Evolutionary conservation across 768 basidiomycete species (phyloP).

Genomic region (Artomyces pyxidatus): DNA sequence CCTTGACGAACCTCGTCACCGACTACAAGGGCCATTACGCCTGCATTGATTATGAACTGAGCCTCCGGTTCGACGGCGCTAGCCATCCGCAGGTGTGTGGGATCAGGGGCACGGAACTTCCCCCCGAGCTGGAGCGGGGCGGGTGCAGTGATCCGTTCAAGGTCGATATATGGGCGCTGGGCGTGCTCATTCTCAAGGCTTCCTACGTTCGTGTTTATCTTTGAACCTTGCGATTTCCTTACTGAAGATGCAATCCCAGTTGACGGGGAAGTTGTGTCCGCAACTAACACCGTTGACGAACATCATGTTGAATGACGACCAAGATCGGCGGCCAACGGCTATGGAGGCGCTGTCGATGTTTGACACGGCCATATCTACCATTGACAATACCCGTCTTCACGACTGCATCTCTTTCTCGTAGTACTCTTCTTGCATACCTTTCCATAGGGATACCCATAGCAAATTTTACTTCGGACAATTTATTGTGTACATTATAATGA

Average conservation of each 20-base stretch:
- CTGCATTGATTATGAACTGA: conserved; percentile 68
- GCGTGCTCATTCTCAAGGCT: conserved; percentile 51
- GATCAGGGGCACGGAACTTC: conserved; percentile 55
- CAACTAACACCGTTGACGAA: background rate
- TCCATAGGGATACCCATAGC: too few relatives aligned
- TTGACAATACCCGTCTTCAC: background rate
- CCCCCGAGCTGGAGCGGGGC: conserved; percentile 58
- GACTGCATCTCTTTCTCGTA: too few relatives aligned
- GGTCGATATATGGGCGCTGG: conserved; percentile 69
- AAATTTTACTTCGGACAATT: too few relatives aligned
- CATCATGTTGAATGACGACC: background rate
- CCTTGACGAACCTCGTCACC: conserved; percentile 54
- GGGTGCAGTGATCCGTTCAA: conserved; percentile 53
- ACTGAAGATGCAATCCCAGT: too few relatives aligned
- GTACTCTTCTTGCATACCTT: too few relatives aligned
- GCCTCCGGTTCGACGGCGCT: conserved; percentile 40
- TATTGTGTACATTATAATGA: too few relatives aligned
- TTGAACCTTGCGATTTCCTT: too few relatives aligned
- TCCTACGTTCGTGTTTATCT: conserved; percentile 46
- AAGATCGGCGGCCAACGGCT: background rate
- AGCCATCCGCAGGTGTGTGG: conserved; percentile 31
- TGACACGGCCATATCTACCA: background rate
- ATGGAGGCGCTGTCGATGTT: background rate
- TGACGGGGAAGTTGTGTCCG: background rate
- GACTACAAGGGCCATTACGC: conserved; percentile 58